phyloP scores from a whole-genome alignment of 2,329 filamentous ascomycete genomes.

The Periconia sp. region DNA sequence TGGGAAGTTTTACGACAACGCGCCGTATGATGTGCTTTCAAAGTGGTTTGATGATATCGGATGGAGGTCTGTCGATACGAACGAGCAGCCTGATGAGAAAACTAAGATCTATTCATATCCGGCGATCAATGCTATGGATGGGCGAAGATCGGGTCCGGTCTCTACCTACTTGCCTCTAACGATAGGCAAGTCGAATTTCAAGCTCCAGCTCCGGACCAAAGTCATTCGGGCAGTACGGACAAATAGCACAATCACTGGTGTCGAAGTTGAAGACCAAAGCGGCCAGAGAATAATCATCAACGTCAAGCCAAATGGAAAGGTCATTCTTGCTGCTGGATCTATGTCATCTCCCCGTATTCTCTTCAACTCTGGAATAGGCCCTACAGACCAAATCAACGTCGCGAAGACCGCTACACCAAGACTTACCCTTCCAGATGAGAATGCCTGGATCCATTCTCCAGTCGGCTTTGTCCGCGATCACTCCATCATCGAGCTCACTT shows the following conservation, averaged over 20 bases:
- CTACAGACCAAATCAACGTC: constrained; percentile 27
- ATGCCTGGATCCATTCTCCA: constrained; percentile 27
- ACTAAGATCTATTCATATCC: constrained; percentile 22
- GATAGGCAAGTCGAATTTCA: constrained; percentile 22
- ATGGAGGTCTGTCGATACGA: constrained; percentile 22
- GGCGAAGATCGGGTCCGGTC: constrained; percentile 27
- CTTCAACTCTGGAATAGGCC: constrained; percentile 35
- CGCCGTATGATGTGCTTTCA: constrained; percentile 21
- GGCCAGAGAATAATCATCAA: constrained; percentile 24
- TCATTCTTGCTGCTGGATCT: constrained; percentile 30
- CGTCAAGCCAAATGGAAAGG: constrained; percentile 23
- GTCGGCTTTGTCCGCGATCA: constrained; percentile 38
- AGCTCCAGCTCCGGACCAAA: constrained; percentile 27
- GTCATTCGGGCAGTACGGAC: constrained; percentile 23
- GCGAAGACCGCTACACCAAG: constrained; percentile 18
- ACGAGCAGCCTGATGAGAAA: constrained; percentile 26
- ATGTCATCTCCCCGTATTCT: constrained; percentile 32
- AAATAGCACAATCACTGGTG: constrained; percentile 20
- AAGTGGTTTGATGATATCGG: constrained; percentile 21
- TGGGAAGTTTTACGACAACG: constrained; percentile 26
- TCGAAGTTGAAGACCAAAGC: constrained; percentile 19
- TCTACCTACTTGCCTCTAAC: constrained; percentile 25
- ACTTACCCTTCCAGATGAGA: constrained; percentile 21
- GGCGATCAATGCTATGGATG: constrained; percentile 15
- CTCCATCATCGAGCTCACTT: constrained; percentile 15